phyloP scores from a whole-genome alignment of 139 green algal species.

The Chlorella sorokiniana region DNA sequence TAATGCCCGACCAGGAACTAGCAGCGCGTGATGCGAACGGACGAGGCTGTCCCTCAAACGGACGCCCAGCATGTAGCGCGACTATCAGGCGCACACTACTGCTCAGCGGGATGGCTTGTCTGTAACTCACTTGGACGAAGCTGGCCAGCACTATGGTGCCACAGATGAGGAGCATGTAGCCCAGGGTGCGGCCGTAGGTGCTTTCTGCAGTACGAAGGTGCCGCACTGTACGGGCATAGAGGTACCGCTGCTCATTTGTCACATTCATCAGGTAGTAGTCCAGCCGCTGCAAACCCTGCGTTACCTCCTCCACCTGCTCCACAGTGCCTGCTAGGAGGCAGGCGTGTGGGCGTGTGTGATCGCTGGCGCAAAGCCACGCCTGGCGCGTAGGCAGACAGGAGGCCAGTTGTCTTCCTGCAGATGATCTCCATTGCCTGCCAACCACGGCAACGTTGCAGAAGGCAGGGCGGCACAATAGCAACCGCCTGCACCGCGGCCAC shows the following conservation, averaged over 20 bases:
- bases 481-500: not conserved
- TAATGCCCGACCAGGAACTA: too few relatives aligned
- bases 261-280: slow-evolving; percentile 53
- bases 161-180: slow-evolving; percentile 46
- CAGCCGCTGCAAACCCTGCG: slow-evolving; percentile 39
- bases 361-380: too few relatives aligned
- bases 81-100: too few relatives aligned
- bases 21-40: too few relatives aligned
- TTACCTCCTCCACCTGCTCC: slow-evolving; percentile 44
- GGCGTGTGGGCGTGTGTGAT: not conserved
- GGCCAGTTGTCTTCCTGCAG: too few relatives aligned
- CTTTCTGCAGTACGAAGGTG: slow-evolving; percentile 46
- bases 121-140: slow-evolving; percentile 37
- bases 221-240: slow-evolving; percentile 41
- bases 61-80: too few relatives aligned
- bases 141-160: slow-evolving; percentile 31
- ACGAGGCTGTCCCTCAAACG: too few relatives aligned
- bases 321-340: slow-evolving; percentile 10
- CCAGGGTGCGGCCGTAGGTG: slow-evolving; percentile 38
- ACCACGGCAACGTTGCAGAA: not conserved
- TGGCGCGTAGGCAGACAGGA: not conserved
- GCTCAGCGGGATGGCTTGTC: too few relatives aligned
- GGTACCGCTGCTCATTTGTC: slow-evolving; percentile 47
- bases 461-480: not conserved
- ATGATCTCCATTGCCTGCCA: too few relatives aligned